Conservation (phyloP, 2,329 filamentous ascomycete species). For the Clonostachys rosea region DNA sequence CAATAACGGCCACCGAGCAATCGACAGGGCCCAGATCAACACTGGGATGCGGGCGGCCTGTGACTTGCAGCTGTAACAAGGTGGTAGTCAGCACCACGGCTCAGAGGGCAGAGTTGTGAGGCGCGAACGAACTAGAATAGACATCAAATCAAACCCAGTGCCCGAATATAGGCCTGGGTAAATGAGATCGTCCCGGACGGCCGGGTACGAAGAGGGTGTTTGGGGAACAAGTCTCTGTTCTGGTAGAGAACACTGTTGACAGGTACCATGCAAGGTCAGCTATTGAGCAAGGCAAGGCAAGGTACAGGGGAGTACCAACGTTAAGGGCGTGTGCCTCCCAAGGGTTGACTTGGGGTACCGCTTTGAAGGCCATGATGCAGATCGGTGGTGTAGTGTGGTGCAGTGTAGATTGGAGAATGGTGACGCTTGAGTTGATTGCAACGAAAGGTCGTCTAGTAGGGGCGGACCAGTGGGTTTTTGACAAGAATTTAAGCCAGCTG, state of each 20-base stretch:
- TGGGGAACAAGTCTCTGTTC: background rate
- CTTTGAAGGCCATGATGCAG: slow-evolving; percentile 4
- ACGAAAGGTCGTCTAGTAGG: background rate
- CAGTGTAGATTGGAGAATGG: background rate
- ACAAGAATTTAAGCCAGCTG: too few species aligned
- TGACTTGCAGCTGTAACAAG: slow-evolving; percentile 49
- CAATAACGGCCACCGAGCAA: slow-evolving; percentile 75
- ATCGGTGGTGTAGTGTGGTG: background rate
- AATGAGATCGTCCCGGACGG: slow-evolving; percentile 39
- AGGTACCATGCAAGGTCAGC: background rate
- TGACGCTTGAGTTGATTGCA: background rate
- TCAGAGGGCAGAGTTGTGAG: background rate
- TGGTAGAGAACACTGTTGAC: background rate
- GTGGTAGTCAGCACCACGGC: slow-evolving; percentile 3
- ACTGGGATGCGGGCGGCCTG: slow-evolving; percentile 65
- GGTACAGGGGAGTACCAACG: slow-evolving; percentile 14
- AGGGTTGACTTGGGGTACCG: slow-evolving; percentile 18
- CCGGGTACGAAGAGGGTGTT: background rate
- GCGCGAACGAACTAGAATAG: slow-evolving; percentile 40
- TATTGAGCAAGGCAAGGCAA: background rate
- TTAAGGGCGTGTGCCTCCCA: slow-evolving; percentile 27
- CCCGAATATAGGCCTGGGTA: slow-evolving; percentile 51
- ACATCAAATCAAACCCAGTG: slow-evolving; percentile 51
- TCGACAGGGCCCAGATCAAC: slow-evolving; percentile 81
- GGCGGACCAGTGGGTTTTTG: too few species aligned